A percentile compares a stretch with the other conserved stretches of the same genome.
phyloP scores from a whole-genome alignment of 768 basidiomycete genomes.

The Crepidotus variabilis region DNA sequence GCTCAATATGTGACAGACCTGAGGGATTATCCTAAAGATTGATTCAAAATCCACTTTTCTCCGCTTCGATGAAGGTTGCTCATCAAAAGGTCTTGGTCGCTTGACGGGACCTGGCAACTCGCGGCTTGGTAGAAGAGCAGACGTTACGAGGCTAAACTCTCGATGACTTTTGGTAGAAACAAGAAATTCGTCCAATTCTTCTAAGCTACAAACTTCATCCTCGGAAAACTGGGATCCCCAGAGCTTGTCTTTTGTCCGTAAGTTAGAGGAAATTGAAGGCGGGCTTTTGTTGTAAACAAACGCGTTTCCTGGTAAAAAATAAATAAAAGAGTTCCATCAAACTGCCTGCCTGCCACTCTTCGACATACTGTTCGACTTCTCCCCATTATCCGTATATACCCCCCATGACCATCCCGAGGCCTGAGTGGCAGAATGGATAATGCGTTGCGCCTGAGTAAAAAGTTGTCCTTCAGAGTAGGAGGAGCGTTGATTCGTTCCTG shows the following conservation, averaged over 20 bases:
- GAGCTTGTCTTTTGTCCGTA: constrained; percentile 18
- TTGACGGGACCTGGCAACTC: neutral
- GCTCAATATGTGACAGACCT: constrained; percentile 32
- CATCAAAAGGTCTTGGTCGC: neutral
- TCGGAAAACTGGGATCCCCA: constrained; percentile 34
- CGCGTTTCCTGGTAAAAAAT: neutral
- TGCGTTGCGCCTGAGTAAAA: no score
- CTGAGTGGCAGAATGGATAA: no score
- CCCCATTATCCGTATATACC: no score
- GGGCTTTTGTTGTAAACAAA: neutral
- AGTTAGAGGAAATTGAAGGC: neutral
- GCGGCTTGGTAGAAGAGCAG: neutral
- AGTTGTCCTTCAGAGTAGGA: no score
- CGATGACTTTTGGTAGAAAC: constrained; percentile 5
- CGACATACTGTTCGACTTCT: no score
- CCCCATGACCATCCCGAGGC: no score
- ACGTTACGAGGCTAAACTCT: neutral
- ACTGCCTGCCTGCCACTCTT: no score
- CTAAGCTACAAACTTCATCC: constrained; percentile 32
- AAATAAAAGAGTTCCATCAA: no score
- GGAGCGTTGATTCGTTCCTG: no score
- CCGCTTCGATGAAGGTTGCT: constrained; percentile 19
- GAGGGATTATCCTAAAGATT: constrained; percentile 38
- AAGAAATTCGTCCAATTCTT: constrained; percentile 41
- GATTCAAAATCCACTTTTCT: constrained; percentile 30